Conservation (phyloP, 2,329 filamentous ascomycete genomes). For the Colletotrichum orbiculare region DNA sequence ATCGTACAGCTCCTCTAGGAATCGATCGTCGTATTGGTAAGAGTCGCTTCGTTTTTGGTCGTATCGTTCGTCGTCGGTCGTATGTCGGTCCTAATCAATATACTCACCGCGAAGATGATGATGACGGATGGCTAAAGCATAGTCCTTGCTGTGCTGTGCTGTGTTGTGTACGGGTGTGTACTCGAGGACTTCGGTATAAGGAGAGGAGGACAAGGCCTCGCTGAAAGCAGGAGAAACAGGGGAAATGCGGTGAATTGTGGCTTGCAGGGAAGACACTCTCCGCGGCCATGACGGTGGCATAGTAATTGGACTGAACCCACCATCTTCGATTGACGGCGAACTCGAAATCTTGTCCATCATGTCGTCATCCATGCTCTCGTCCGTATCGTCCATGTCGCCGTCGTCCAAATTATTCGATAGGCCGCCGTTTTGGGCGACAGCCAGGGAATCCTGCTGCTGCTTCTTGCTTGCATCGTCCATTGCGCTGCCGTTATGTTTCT, state of each 20-base stretch:
- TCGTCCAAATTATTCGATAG: conserved; percentile 63
- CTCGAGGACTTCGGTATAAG: conserved; percentile 53
- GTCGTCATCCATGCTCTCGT: conserved; percentile 85
- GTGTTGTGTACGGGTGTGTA: conserved; percentile 43
- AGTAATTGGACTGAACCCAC: conserved; percentile 74
- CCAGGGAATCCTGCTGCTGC: conserved; percentile 55
- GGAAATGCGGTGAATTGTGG: conserved; percentile 45
- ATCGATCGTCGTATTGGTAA: conserved; percentile 40
- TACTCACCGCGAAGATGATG: conserved; percentile 64
- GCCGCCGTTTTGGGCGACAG: conserved; percentile 71
- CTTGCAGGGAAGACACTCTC: conserved; percentile 55
- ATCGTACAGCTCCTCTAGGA: conserved; percentile 34
- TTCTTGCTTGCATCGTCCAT: conserved; percentile 44
- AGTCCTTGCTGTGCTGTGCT: conserved; percentile 48
- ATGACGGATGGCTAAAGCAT: conserved; percentile 46
- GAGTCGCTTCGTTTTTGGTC: background rate
- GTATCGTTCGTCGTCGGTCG: conserved; percentile 39
- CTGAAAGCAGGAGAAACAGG: conserved; percentile 45
- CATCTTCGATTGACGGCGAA: conserved; percentile 98
- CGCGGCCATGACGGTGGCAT: conserved; percentile 54
- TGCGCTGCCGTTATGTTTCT: conserved; percentile 49
- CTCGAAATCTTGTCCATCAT: conserved; percentile 99
- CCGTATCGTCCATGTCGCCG: conserved; percentile 73
- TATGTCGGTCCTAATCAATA: conserved; percentile 43
- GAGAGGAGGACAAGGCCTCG: conserved; percentile 54